Evolutionary conservation across 2,329 filamentous ascomycete genomes (phyloP), one percentile per base, ranked within the genome.

Genomic region (Aspergillus ruber): DNA sequence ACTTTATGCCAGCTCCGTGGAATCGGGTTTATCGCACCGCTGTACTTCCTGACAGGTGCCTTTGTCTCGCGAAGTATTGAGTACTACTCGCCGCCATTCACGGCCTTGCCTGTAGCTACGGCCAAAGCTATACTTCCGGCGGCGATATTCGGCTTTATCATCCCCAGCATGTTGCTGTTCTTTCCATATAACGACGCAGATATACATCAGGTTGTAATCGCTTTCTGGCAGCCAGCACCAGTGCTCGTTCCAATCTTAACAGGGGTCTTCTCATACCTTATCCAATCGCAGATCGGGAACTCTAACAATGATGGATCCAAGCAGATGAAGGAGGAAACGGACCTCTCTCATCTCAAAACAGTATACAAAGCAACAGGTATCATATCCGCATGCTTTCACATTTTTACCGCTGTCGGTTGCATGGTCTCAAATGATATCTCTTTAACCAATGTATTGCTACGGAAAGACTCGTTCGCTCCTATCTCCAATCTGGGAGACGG

Each of bases 131-230:
- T 64, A 8, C 42, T 56, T 2, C 57, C 59, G 6, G 51, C 58
- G 7, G n/a, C 62, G 21, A 7, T 58, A 5, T 17, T 61, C 9
- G 59, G 60, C 23, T 61, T 54, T 41, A 44, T 57, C 3, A 39
- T 61, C 7, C 61, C 61, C 1, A 60, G 56, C 2, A 21, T 49
- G n/a, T 44, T 59, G 43, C 50, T 63, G 41, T 60, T 60, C 42
- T 46, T 60, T 25, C 56, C 56, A 7, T 48, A 56, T 46, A 48
- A 42, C 1, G 43, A 53, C 27, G 12, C 48, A 6, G 42, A 47
- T n/a, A 51, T 21, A 9, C 52, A 44, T 4, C 59, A 62, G 33
- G 36, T 21, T 2, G 49, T 55, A 18, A 47, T 62, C 21, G 57
- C 56, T 6, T 17, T 58, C 20, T 63, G 60, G 60, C 60, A 56